A percentile compares a stretch with the other conserved stretches of the same genome.
Conservation (phyloP, 2,329 filamentous ascomycete genomes). For the Cryphonectria nitschkei region DNA sequence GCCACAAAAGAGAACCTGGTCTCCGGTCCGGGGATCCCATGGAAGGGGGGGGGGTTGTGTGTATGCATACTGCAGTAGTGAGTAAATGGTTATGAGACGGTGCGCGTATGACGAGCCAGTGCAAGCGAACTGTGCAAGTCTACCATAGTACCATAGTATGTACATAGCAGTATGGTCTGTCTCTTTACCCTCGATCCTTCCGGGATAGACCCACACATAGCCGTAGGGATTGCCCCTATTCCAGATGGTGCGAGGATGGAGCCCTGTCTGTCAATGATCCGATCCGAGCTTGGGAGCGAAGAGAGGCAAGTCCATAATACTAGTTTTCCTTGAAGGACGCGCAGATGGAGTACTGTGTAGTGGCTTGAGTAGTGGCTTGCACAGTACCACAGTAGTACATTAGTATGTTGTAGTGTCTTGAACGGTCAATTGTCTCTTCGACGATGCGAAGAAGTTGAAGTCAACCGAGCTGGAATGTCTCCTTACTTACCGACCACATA, state of each 20-base stretch:
- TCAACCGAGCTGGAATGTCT: background rate
- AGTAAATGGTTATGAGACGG: background rate
- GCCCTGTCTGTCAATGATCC: background rate
- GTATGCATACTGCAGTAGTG: background rate
- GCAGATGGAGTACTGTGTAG: background rate
- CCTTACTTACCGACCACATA: background rate
- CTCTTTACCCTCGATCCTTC: background rate
- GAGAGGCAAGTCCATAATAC: background rate
- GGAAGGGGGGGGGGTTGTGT: background rate
- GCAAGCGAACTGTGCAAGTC: background rate
- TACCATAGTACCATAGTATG: background rate
- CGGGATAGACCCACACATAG: conserved; percentile 1
- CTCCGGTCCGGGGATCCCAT: background rate
- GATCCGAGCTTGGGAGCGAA: background rate
- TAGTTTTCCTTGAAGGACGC: background rate
- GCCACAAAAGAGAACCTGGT: background rate
- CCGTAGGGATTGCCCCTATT: conserved; percentile 4
- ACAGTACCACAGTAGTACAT: background rate
- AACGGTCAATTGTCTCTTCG: background rate
- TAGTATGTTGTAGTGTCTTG: background rate
- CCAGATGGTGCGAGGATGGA: background rate
- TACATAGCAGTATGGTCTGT: too few species aligned
- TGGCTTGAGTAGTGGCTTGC: background rate
- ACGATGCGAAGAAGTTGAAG: background rate
- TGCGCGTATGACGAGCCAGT: background rate